Evolutionary conservation across 2,329 filamentous ascomycete genomes (phyloP).

Genomic region (Penicillium verrucosum): DNA sequence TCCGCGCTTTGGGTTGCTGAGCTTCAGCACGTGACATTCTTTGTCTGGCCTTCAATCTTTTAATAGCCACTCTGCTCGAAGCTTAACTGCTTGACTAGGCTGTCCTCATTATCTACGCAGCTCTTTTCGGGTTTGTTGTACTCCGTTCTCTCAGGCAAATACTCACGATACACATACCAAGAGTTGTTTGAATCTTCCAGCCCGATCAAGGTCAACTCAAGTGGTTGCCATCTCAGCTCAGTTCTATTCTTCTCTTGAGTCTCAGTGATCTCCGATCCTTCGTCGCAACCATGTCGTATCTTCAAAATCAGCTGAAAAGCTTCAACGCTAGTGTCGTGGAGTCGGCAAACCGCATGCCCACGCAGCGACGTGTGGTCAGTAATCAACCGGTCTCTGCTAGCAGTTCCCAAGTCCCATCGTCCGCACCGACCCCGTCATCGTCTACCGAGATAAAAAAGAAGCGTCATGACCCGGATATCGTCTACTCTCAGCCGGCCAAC

Average conservation of each 20-base stretch:
- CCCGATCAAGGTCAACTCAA: conserved; percentile 6
- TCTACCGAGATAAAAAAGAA: conserved; percentile 53
- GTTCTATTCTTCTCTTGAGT: conserved; percentile 5
- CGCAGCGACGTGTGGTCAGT: conserved; percentile 50
- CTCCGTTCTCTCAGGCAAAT: neutral
- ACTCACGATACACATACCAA: conserved; percentile 3
- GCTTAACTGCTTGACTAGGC: neutral
- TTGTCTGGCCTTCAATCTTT: conserved; percentile 6
- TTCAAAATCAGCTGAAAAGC: conserved; percentile 63
- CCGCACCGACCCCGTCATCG: conserved; percentile 33
- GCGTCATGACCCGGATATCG: conserved; percentile 52
- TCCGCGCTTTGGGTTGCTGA: conserved; percentile 15
- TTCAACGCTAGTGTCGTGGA: conserved; percentile 62
- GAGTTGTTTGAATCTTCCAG: neutral
- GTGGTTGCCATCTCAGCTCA: neutral
- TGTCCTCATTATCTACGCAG: neutral
- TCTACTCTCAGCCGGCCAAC: conserved; percentile 74
- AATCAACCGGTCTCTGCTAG: conserved; percentile 54
- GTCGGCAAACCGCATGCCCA: conserved; percentile 62
- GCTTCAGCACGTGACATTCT: conserved; percentile 14
- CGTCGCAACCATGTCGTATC: conserved; percentile 56
- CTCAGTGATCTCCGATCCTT: neutral
- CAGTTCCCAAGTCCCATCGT: conserved; percentile 52
- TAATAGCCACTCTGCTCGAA: conserved; percentile 1
- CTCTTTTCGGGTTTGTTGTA: neutral